Evolutionary conservation across 805 yeast species (phyloP).

Genomic region (Yarrowia keelungensis): DNA sequence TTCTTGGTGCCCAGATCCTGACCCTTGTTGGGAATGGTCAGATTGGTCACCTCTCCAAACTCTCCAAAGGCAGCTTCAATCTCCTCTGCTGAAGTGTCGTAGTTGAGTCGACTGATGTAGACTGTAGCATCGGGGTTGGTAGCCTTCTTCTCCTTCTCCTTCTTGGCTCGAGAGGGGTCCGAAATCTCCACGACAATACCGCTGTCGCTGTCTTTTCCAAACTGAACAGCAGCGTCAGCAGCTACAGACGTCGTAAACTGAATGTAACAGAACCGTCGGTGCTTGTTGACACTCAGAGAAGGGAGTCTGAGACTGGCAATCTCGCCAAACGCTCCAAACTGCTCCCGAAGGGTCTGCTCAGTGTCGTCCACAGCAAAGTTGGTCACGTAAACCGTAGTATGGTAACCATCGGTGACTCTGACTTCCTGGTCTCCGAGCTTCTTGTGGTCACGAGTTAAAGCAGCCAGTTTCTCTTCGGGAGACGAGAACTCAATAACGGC

Average conservation of each 20-base stretch:
- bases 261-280: conserved; percentile 32
- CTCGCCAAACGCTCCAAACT: conserved; percentile 28
- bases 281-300: conserved; percentile 26
- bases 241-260: conserved; percentile 15
- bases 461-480: conserved; percentile 19
- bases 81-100: conserved; percentile 31
- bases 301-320: conserved; percentile 34
- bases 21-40: conserved; percentile 35
- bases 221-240: conserved; percentile 29
- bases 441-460: conserved; percentile 28
- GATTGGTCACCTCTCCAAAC: conserved; percentile 27
- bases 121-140: conserved; percentile 28
- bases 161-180: conserved; percentile 31
- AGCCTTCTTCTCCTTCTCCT: conserved; percentile 11
- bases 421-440: conserved; percentile 14
- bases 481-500: conserved; percentile 28
- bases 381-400: conserved; percentile 29
- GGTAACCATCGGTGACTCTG: conserved; percentile 22
- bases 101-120: conserved; percentile 14
- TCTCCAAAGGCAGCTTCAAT: conserved; percentile 18
- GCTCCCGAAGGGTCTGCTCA: conserved; percentile 14
- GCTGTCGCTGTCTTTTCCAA: conserved; percentile 5
- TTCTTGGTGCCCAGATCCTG: conserved; percentile 38
- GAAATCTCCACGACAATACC: conserved; percentile 31
- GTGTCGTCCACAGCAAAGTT: conserved; percentile 25